A percentile compares a stretch with the other conserved stretches of the same genome.
These are phyloP conservation scores for Trametes sp. DNA, from an alignment of 1,284 basidiomycete genomes.

Conservation along the genomic window DNA sequence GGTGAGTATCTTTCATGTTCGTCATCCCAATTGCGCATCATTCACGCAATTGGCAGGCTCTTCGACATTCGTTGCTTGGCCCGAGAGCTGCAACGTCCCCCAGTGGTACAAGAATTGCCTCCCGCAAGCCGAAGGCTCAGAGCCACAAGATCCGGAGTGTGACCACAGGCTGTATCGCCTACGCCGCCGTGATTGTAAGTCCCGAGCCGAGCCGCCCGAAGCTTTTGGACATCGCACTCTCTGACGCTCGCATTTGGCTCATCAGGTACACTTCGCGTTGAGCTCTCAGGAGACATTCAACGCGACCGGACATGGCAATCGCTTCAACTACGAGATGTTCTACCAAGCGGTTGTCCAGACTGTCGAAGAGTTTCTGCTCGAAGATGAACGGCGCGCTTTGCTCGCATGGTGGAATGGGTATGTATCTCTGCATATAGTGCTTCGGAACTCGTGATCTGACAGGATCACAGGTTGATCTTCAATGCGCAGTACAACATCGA, in stretches of 20 bases:
- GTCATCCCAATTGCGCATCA: no score
- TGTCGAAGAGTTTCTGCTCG: slow-evolving; percentile 1
- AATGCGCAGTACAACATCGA: no score
- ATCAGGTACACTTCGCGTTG: slow-evolving; percentile 13
- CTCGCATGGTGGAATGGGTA: slow-evolving; percentile 5
- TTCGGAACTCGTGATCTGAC: no score
- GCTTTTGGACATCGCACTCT: background rate
- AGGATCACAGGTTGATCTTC: no score
- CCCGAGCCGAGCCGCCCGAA: background rate
- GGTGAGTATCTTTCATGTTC: no score
- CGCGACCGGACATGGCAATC: background rate
- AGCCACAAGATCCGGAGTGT: background rate
- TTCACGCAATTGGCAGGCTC: no score
- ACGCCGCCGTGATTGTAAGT: slow-evolving; percentile 10
- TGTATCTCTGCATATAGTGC: no score
- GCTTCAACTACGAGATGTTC: slow-evolving; percentile 10
- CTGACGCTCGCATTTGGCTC: no score
- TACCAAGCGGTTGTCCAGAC: slow-evolving; percentile 8
- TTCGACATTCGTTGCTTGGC: background rate
- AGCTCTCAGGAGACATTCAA: slow-evolving; percentile 6
- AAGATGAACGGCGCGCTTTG: background rate
- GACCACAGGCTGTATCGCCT: slow-evolving; percentile 7
- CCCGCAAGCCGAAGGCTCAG: slow-evolving; percentile 6
- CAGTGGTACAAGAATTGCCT: background rate
- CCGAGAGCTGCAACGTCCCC: background rate